Conservation (phyloP, 2,329 filamentous ascomycete species). For the Pestalotiopsis sp. region DNA sequence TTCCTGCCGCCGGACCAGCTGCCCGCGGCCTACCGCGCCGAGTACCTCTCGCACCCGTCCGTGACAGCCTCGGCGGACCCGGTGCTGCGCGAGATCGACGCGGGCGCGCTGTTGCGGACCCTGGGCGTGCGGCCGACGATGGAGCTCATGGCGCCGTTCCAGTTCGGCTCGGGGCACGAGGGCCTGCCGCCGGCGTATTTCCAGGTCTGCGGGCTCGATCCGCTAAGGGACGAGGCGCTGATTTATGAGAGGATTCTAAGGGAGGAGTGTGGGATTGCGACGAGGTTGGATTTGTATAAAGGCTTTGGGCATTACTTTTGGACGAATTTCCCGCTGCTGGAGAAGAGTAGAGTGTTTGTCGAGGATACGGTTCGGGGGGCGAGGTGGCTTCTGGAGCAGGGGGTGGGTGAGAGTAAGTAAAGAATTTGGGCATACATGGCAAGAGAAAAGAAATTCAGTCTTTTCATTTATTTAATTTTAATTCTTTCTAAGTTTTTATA, state of each 20-base stretch:
- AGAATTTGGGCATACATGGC: not conserved
- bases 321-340: conserved; percentile 27
- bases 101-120: not conserved
- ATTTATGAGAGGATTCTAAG: conserved; percentile 52
- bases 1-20: conserved; percentile 21
- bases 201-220: conserved; percentile 53
- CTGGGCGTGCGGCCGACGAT: conserved; percentile 17
- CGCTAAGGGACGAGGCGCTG: conserved; percentile 52
- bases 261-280: conserved; percentile 43
- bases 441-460: not conserved
- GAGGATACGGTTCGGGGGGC: conserved; percentile 28
- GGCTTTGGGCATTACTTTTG: conserved; percentile 31
- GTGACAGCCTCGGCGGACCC: conserved; percentile 26
- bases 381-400: conserved; percentile 26
- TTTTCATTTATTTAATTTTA: too few species aligned
- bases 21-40: conserved; percentile 25
- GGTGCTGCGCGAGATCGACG: conserved; percentile 18
- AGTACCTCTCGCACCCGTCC: conserved; percentile 28
- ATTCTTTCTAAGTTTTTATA: too few species aligned
- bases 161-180: conserved; percentile 26
- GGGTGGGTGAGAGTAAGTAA: not conserved
- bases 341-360: conserved; percentile 25
- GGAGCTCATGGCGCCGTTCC: conserved; percentile 23
- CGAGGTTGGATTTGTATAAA: conserved; percentile 39
- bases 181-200: conserved; percentile 49